Evolutionary conservation across 2,329 filamentous ascomycete genomes (phyloP).

Genomic region (Aspergillus uvarum): DNA sequence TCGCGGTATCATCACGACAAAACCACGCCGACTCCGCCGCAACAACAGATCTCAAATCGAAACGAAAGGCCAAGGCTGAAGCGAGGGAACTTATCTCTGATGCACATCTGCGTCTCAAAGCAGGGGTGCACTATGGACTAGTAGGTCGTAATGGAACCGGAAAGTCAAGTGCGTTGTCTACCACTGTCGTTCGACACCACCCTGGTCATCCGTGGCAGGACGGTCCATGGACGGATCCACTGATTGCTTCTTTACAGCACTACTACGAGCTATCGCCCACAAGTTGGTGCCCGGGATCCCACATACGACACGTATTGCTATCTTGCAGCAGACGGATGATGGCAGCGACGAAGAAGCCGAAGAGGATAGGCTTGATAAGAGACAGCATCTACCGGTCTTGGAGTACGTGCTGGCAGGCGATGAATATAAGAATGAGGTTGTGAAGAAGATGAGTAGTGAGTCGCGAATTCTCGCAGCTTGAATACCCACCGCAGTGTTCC

Average conservation of each 20-base stretch:
- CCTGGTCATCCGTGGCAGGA: background rate
- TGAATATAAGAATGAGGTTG: slow-evolving; percentile 51
- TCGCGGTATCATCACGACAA: slow-evolving; percentile 54
- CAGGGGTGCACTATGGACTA: slow-evolving; percentile 72
- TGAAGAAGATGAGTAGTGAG: slow-evolving; percentile 61
- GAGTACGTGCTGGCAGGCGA: slow-evolving; percentile 64
- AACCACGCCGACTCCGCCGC: slow-evolving; percentile 24
- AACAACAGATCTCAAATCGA: slow-evolving; percentile 34
- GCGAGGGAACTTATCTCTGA: slow-evolving; percentile 65
- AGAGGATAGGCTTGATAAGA: slow-evolving; percentile 8
- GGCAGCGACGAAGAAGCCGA: background rate
- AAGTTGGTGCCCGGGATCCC: slow-evolving; percentile 77
- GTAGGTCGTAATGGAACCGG: slow-evolving; percentile 79
- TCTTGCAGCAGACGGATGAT: slow-evolving; percentile 65
- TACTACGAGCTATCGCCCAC: slow-evolving; percentile 72
- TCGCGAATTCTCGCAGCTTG: background rate
- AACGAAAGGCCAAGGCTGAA: slow-evolving; percentile 54
- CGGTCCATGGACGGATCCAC: background rate
- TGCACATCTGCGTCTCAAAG: slow-evolving; percentile 69
- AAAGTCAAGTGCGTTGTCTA: slow-evolving; percentile 64
- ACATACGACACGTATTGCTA: slow-evolving; percentile 62
- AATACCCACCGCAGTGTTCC: background rate
- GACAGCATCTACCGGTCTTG: slow-evolving; percentile 53
- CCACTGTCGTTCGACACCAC: background rate
- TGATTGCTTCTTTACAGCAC: slow-evolving; percentile 50